A percentile compares a stretch with the other conserved stretches of the same genome.
Evolutionary conservation across 2,329 filamentous ascomycete genomes (phyloP).

Genomic region (Cordyceps militaris): DNA sequence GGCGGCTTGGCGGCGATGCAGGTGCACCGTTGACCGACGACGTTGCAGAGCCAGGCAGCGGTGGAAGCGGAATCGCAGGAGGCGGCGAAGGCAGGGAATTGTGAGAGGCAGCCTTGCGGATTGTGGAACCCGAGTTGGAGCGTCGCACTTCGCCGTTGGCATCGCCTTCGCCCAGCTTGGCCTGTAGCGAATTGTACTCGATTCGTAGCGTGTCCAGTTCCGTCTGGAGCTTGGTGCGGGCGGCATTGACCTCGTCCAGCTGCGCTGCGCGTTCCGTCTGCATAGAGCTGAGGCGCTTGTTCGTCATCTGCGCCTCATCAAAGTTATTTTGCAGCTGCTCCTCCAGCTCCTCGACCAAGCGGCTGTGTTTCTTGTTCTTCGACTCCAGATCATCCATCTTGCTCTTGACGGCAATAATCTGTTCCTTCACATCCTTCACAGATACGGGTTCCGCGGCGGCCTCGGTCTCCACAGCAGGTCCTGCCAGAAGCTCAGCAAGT

Average conservation of each 20-base stretch:
- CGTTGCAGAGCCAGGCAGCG: conserved; percentile 60
- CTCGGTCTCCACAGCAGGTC: conserved; percentile 29
- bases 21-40: conserved; percentile 38
- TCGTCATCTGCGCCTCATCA: conserved; percentile 80
- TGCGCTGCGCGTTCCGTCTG: conserved; percentile 68
- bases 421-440: conserved; percentile 47
- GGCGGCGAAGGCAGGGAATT: conserved; percentile 86
- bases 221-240: conserved; percentile 54
- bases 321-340: conserved; percentile 94
- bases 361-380: conserved; percentile 82
- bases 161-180: conserved; percentile 51
- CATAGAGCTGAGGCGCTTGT: conserved; percentile 77
- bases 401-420: conserved; percentile 56
- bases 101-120: conserved; percentile 79
- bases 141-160: conserved; percentile 42
- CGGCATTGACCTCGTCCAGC: conserved; percentile 69
- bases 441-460: conserved; percentile 37
- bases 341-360: conserved; percentile 90
- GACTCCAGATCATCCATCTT: conserved; percentile 56
- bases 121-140: conserved; percentile 59
- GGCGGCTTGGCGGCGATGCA: conserved; percentile 54
- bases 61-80: conserved; percentile 90
- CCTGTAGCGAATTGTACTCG: conserved; percentile 52
- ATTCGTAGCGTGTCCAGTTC: conserved; percentile 59
- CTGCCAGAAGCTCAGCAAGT: conserved; percentile 45